These are phyloP conservation scores for Coriaria nepalensis DNA, from an alignment of 306 rosid genomes.

Conservation along the genomic window DNA sequence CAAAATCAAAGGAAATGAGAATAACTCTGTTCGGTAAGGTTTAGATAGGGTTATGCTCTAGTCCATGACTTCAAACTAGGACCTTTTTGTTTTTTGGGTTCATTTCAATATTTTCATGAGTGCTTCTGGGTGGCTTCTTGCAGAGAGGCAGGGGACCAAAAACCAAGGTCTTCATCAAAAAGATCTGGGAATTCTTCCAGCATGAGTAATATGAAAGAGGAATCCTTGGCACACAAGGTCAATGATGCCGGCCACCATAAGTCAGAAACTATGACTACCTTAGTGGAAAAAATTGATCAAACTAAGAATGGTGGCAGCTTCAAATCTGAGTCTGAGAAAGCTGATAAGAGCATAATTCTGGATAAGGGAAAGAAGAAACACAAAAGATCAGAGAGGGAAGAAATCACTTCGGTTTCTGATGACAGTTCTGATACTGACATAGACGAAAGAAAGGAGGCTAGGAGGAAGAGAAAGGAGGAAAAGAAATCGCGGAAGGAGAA, in stretches of 20 bases:
- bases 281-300: slow-evolving; percentile 27
- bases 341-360: slow-evolving; percentile 35
- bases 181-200: slow-evolving; percentile 28
- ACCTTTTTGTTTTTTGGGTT: slow-evolving; percentile 6
- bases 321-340: slow-evolving; percentile 59
- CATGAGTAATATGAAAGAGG: slow-evolving; percentile 23
- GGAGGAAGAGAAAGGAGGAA: slow-evolving; percentile 75
- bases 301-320: slow-evolving; percentile 24
- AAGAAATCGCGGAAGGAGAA: slow-evolving; percentile 73
- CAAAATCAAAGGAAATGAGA: slow-evolving; percentile 39
- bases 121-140: slow-evolving; percentile 9
- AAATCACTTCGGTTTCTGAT: slow-evolving; percentile 45
- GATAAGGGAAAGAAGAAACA: slow-evolving; percentile 60
- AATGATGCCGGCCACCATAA: slow-evolving; percentile 24
- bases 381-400: slow-evolving; percentile 60
- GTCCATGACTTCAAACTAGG: neutral
- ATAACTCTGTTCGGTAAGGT: slow-evolving; percentile 1
- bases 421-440: slow-evolving; percentile 58
- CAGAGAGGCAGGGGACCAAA: slow-evolving; percentile 35
- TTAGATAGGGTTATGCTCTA: neutral
- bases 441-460: slow-evolving; percentile 68
- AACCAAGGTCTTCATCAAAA: slow-evolving; percentile 27
- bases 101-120: slow-evolving; percentile 1
- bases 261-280: slow-evolving; percentile 23
- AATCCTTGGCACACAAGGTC: slow-evolving; percentile 13